Evolutionary conservation across 441 rosid species (phyloP).

Genomic region (Syzygium syzygioides): DNA sequence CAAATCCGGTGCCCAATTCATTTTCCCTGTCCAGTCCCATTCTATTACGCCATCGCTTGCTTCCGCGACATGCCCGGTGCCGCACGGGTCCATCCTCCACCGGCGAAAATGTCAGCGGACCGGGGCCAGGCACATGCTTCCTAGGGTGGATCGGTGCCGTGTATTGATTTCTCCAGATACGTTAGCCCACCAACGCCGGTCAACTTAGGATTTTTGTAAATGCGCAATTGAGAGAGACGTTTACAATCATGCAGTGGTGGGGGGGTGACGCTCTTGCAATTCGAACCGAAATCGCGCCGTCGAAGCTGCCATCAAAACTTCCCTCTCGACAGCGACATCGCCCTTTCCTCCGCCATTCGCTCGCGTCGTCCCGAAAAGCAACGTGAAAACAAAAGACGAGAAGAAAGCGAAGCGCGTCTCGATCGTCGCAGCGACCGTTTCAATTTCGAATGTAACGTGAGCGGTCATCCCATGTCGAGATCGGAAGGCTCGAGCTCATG

Average conservation of each 20-base stretch:
- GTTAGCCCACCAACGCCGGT: background rate
- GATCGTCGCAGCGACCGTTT: background rate
- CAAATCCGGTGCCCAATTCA: too few relatives aligned
- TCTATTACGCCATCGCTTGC: too few relatives aligned
- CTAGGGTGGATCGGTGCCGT: background rate
- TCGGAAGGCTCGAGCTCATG: background rate
- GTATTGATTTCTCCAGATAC: background rate
- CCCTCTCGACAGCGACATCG: background rate
- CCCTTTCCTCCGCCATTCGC: background rate
- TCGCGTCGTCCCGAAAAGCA: background rate
- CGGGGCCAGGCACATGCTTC: background rate
- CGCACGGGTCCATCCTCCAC: fast-evolving
- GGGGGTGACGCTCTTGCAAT: background rate
- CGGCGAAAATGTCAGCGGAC: background rate
- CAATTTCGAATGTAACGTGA: background rate
- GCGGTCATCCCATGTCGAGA: background rate
- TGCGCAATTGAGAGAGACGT: background rate
- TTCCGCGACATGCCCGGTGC: background rate
- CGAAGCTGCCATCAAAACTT: background rate
- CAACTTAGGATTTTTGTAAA: background rate
- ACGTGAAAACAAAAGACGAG: background rate
- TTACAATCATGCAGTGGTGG: too few relatives aligned
- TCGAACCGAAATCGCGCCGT: background rate
- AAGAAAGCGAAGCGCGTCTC: background rate
- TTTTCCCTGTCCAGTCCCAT: too few relatives aligned